These are phyloP conservation scores for Globisporangium paroecandrum DNA, from an alignment of 352 stramenopile genomes.

Conservation along the genomic window DNA sequence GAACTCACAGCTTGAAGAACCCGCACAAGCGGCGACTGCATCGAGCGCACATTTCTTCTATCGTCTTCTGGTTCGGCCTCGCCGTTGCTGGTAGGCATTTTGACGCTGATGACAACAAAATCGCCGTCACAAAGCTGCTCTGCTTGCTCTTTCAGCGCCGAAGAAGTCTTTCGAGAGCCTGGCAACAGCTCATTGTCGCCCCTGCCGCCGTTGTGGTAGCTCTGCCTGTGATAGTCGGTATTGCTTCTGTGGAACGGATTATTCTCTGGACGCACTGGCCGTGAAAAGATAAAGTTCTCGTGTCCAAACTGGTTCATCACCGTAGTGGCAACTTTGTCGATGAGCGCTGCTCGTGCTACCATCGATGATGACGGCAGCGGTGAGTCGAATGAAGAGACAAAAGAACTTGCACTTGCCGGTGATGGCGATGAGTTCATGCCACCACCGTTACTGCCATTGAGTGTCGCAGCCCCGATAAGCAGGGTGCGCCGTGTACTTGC, in stretches of 20 bases:
- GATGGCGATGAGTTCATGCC: neutral
- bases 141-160: neutral
- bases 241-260: neutral
- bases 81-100: neutral
- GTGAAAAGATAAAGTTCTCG: conserved; percentile 73
- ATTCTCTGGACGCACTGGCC: conserved; percentile 16
- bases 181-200: neutral
- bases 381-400: conserved; percentile 4
- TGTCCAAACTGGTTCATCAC: conserved; percentile 51
- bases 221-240: neutral
- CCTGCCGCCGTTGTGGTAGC: neutral
- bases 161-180: neutral
- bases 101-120: conserved; percentile 31
- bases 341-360: conserved; percentile 4
- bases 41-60: neutral
- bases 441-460: neutral
- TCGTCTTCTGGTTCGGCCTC: neutral
- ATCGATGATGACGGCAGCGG: conserved; percentile 13
- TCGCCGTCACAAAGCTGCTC: conserved; percentile 26
- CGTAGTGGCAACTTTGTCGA: conserved; percentile 18
- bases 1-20: conserved; percentile 21
- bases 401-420: neutral
- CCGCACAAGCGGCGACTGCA: conserved; percentile 28
- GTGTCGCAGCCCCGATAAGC: conserved; percentile 9
- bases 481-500: conserved; percentile 25